Evolutionary conservation across 805 yeast genomes (phyloP).

Genomic region (Torulaspora indica): DNA sequence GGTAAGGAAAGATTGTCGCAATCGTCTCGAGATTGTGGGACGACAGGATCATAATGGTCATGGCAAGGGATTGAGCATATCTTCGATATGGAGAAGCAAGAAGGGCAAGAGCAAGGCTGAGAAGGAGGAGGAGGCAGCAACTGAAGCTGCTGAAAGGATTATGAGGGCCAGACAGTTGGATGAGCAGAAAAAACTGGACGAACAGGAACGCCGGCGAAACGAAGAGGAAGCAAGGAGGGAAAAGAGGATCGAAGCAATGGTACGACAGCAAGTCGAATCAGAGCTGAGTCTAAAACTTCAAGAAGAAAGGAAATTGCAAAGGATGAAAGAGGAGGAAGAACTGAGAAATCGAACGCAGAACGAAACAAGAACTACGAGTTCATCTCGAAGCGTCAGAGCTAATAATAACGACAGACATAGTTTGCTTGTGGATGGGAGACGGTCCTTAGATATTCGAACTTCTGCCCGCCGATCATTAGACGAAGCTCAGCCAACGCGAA

Average conservation of each 20-base stretch:
- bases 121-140: slow-evolving; percentile 22
- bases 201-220: slow-evolving; percentile 14
- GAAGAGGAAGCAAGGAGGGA: slow-evolving; percentile 22
- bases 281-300: slow-evolving; percentile 20
- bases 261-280: slow-evolving; percentile 27
- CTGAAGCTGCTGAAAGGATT: slow-evolving; percentile 24
- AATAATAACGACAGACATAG: slow-evolving; percentile 7
- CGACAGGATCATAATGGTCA: slow-evolving; percentile 11
- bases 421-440: slow-evolving; percentile 10
- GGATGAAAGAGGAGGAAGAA: slow-evolving; percentile 9
- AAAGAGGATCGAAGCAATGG: slow-evolving; percentile 22
- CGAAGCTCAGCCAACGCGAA: slow-evolving; percentile 7
- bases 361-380: slow-evolving; percentile 6
- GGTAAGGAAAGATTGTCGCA: slow-evolving; percentile 17
- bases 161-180: slow-evolving; percentile 18
- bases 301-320: slow-evolving; percentile 15
- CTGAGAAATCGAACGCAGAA: slow-evolving; percentile 3
- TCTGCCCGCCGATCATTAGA: slow-evolving; percentile 10
- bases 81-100: slow-evolving; percentile 10
- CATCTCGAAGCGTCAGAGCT: slow-evolving; percentile 2
- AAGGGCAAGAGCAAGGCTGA: slow-evolving; percentile 10
- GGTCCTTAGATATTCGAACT: slow-evolving; percentile 16
- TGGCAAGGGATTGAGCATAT: slow-evolving; percentile 8
- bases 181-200: slow-evolving; percentile 14
- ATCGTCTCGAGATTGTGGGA: slow-evolving; percentile 8